phyloP scores from a whole-genome alignment of 2,329 filamentous ascomycete species.

The Hymenoscyphus fructigenus region DNA sequence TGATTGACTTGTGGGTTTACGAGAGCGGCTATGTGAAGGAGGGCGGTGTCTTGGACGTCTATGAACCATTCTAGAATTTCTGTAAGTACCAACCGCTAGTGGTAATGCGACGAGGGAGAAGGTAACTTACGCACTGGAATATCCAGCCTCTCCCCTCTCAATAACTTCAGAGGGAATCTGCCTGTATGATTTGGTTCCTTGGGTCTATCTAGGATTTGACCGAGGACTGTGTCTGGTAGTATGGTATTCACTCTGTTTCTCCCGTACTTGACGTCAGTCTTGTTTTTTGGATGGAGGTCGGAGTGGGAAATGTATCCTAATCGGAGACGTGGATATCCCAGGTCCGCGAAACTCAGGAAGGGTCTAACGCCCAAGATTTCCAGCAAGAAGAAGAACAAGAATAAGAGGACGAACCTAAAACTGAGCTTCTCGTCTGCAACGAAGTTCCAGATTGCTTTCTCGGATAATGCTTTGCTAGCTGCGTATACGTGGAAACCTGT shows the following conservation, averaged over 20 bases:
- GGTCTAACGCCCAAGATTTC: background rate
- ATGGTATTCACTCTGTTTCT: background rate
- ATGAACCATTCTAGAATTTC: constrained; percentile 19
- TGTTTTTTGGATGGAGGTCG: no score
- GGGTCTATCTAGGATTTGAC: background rate
- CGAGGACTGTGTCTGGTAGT: constrained; percentile 32
- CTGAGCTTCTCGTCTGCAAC: background rate
- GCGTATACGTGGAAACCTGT: background rate
- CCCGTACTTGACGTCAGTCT: background rate
- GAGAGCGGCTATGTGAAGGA: constrained; percentile 35
- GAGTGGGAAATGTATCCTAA: no score
- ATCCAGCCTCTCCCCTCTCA: background rate
- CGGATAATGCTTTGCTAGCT: constrained; percentile 39
- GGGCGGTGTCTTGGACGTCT: constrained; percentile 34
- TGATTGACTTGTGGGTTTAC: constrained; percentile 28
- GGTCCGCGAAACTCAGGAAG: background rate
- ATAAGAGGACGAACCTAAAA: background rate
- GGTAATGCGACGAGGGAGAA: no score
- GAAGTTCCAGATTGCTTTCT: constrained; percentile 37
- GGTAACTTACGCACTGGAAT: background rate
- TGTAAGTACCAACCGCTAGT: background rate
- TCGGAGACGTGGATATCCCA: no score
- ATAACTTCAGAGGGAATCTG: background rate
- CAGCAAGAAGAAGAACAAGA: background rate
- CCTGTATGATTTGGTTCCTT: background rate